These are phyloP conservation scores for Thelephora terrestris DNA, from an alignment of 1,284 basidiomycete species.

Conservation along the genomic window DNA sequence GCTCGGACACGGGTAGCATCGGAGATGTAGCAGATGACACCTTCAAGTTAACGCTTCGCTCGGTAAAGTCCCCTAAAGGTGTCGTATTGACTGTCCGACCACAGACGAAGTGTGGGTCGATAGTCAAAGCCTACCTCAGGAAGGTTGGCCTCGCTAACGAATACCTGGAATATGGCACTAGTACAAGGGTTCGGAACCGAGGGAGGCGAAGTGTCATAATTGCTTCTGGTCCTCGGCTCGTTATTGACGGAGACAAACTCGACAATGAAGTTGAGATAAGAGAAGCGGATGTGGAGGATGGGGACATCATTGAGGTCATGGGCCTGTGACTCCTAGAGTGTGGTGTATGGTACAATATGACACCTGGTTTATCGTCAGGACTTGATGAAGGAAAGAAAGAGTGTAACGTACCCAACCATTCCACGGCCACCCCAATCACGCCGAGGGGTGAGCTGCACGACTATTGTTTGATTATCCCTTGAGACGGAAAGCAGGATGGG, in stretches of 20 bases:
- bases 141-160: constrained; percentile 46
- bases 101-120: constrained; percentile 62
- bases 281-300: constrained; percentile 62
- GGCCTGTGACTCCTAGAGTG: constrained; percentile 34
- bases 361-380: constrained; percentile 34
- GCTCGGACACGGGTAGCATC: no score
- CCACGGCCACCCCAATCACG: constrained; percentile 73
- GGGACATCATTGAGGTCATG: constrained; percentile 63
- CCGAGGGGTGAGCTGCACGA: constrained; percentile 42
- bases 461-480: constrained; percentile 25
- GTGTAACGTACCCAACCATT: constrained; percentile 58
- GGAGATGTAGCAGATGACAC: constrained; percentile 24
- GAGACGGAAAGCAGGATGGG: constrained; percentile 38
- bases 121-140: constrained; percentile 61
- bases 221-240: constrained; percentile 36
- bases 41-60: constrained; percentile 57
- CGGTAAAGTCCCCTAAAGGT: constrained; percentile 35
- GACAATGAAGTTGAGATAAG: constrained; percentile 44
- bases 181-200: constrained; percentile 17
- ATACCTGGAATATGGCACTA: constrained; percentile 25
- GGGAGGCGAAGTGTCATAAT: constrained; percentile 17
- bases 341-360: constrained; percentile 56
- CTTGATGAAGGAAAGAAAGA: constrained; percentile 4
- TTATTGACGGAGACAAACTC: constrained; percentile 62
- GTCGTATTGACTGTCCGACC: constrained; percentile 58